Evolutionary conservation across 495 filamentous ascomycete species (phyloP).

Genomic region (Xylaria cubensis): DNA sequence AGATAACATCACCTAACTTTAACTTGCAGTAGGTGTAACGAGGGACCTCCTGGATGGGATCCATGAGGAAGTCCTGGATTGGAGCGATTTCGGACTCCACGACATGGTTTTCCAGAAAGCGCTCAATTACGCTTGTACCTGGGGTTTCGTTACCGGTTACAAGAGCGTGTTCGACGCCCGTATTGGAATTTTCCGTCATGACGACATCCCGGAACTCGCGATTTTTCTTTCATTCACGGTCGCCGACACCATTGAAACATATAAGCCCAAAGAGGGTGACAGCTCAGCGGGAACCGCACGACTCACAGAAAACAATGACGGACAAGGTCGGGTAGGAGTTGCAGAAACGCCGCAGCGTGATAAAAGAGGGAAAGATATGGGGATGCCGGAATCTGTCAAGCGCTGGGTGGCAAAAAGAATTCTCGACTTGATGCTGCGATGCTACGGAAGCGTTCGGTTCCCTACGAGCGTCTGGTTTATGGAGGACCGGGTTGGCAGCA

Average conservation of each 20-base stretch:
- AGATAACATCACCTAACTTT: neutral
- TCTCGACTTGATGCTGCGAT: neutral
- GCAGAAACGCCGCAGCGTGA: neutral
- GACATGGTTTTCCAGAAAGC: neutral
- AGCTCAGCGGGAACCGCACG: neutral
- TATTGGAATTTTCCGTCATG: neutral
- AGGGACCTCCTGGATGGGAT: neutral
- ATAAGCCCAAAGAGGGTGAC: neutral
- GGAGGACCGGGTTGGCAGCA: neutral
- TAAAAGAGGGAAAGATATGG: neutral
- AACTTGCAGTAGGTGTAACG: neutral
- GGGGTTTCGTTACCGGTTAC: neutral
- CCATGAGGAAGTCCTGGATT: neutral
- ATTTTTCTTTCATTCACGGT: neutral
- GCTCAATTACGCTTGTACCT: neutral
- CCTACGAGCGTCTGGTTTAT: neutral
- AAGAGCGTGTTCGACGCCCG: neutral
- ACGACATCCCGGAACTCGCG: neutral
- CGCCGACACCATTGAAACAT: neutral
- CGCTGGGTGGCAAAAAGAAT: neutral
- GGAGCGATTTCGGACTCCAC: neutral
- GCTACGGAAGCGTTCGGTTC: neutral
- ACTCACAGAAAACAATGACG: neutral
- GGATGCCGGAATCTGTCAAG: neutral
- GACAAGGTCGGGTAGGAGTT: neutral